These are phyloP conservation scores for Diddensiella transvaalensis DNA, from an alignment of 805 yeast species.

Conservation along the genomic window DNA sequence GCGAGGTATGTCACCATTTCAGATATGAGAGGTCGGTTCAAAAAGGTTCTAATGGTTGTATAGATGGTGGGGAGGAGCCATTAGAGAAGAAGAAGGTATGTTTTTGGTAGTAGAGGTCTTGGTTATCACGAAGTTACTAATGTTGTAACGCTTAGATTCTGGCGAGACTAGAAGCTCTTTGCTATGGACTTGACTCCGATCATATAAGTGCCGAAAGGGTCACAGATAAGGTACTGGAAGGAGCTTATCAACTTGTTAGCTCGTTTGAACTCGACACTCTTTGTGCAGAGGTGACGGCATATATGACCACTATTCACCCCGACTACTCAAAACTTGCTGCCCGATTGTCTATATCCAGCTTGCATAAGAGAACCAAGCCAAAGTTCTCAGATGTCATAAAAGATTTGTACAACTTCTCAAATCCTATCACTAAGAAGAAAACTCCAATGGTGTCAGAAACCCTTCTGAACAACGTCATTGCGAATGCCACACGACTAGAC, in stretches of 20 bases:
- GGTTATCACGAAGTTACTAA: neutral
- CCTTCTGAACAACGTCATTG: conserved; percentile 58
- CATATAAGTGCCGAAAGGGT: neutral
- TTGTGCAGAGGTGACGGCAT: conserved; percentile 97
- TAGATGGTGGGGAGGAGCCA: neutral
- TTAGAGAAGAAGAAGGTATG: neutral
- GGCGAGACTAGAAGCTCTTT: conserved; percentile 84
- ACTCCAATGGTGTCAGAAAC: conserved; percentile 70
- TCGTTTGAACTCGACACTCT: conserved; percentile 79
- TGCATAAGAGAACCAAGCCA: conserved; percentile 91
- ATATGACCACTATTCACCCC: conserved; percentile 97
- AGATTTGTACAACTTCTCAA: conserved; percentile 70
- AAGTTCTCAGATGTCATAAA: conserved; percentile 74
- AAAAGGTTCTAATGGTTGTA: neutral
- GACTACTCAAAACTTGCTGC: conserved; percentile 95
- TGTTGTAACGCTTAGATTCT: neutral
- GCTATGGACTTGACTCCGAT: conserved; percentile 57
- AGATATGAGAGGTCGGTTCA: neutral
- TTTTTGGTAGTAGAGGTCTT: neutral
- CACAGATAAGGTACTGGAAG: conserved; percentile 41
- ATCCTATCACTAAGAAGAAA: conserved; percentile 70
- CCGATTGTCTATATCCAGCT: conserved; percentile 87
- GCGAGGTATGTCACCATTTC: neutral
- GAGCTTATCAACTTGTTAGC: conserved; percentile 96
- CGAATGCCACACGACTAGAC: conserved; percentile 63